A percentile compares a stretch with the other conserved stretches of the same genome.
Conservation (phyloP, 2,329 filamentous ascomycete species). For the Diaporthe eres region DNA sequence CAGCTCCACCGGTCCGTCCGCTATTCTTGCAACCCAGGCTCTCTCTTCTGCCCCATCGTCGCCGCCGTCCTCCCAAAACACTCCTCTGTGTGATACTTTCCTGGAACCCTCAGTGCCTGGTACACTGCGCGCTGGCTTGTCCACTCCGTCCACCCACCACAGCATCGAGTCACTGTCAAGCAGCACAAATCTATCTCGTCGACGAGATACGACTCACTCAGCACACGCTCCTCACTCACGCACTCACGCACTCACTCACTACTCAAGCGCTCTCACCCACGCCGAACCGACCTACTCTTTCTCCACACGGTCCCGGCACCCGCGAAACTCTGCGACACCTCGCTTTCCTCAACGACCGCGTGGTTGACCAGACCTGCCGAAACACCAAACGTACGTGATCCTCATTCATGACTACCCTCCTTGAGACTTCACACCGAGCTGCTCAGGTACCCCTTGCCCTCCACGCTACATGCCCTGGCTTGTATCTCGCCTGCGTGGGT, state of each 20-base stretch:
- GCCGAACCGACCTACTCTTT: not conserved
- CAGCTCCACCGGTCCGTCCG: constrained; percentile 42
- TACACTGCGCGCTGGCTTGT: constrained; percentile 14
- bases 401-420: constrained; percentile 45
- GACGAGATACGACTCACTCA: constrained; percentile 32
- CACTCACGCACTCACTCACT: not conserved
- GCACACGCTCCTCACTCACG: not conserved
- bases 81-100: constrained; percentile 30
- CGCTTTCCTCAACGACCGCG: constrained; percentile 46
- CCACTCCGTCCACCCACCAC: not conserved
- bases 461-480: constrained; percentile 43
- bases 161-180: not conserved
- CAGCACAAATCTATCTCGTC: constrained; percentile 24
- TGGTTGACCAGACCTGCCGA: constrained; percentile 53
- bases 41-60: constrained; percentile 30
- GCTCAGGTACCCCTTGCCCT: constrained; percentile 50
- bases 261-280: not conserved
- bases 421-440: constrained; percentile 50
- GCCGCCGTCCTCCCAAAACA: constrained; percentile 6
- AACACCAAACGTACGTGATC: constrained; percentile 61
- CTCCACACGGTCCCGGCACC: constrained; percentile 38
- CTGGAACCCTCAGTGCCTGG: constrained; percentile 28
- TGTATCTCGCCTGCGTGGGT: constrained; percentile 41
- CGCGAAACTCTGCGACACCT: constrained; percentile 39
- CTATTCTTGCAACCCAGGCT: constrained; percentile 1